phyloP scores from a whole-genome alignment of 2,329 filamentous ascomycete species.

The Pseudogymnoascus pannorum region DNA sequence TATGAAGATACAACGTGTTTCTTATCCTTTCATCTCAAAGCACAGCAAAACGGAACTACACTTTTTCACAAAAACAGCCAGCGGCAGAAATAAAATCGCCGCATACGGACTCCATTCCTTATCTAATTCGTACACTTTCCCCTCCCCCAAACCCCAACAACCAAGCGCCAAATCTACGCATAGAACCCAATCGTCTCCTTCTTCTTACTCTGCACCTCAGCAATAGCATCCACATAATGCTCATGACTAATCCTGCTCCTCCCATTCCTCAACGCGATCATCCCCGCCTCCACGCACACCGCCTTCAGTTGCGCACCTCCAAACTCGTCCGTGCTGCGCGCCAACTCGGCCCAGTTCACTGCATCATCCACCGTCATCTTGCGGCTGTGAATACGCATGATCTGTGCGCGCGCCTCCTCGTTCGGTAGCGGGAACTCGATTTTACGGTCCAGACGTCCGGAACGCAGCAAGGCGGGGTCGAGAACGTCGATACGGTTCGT shows the following conservation, averaged over 20 bases:
- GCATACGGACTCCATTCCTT: neutral
- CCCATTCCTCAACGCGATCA: constrained; percentile 92
- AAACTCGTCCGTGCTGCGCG: constrained; percentile 95
- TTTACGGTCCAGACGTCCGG: constrained; percentile 88
- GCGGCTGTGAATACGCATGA: constrained; percentile 91
- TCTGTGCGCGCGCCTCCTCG: constrained; percentile 94
- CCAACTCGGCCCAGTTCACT: constrained; percentile 94
- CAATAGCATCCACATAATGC: constrained; percentile 97
- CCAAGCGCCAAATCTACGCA: neutral
- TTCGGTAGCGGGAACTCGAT: constrained; percentile 98
- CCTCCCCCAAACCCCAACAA: neutral
- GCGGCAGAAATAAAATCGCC: neutral
- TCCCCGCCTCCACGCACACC: constrained; percentile 96
- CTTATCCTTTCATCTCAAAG: neutral
- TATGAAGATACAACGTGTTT: neutral
- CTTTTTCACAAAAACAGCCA: neutral
- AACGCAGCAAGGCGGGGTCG: constrained; percentile 83
- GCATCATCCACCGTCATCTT: constrained; percentile 95
- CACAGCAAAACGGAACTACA: neutral
- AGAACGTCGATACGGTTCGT: constrained; percentile 93
- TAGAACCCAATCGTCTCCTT: constrained; percentile 58
- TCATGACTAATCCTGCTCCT: constrained; percentile 97
- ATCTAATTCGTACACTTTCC: constrained; percentile 2
- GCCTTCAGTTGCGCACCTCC: constrained; percentile 97
- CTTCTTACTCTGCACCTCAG: constrained; percentile 93